Percentiles rank a stretch among this genome's conserved stretches.
Conservation (phyloP, 2,329 filamentous ascomycete species). For the Hypoxylon sp. region DNA sequence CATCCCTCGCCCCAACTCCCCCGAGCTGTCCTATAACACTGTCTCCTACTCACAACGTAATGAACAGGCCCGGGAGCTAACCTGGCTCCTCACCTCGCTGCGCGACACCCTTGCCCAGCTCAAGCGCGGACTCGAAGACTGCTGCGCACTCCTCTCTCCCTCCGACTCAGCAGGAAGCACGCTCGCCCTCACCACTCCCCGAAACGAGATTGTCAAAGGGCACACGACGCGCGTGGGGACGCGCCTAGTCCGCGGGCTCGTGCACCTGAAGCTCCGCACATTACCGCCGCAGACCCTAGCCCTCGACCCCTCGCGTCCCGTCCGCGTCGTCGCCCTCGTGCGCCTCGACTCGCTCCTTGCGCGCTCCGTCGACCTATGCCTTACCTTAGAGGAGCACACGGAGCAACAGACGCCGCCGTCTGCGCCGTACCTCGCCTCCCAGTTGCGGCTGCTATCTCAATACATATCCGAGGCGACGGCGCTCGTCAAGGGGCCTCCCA, state of each 20-base stretch:
- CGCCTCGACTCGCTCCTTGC: conserved; percentile 83
- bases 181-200: conserved; percentile 86
- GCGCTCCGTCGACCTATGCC: conserved; percentile 85
- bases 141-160: conserved; percentile 87
- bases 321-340: conserved; percentile 78
- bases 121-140: conserved; percentile 84
- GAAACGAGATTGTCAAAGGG: conserved; percentile 92
- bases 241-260: conserved; percentile 89
- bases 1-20: conserved; percentile 35
- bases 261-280: conserved; percentile 82
- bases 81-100: conserved; percentile 69
- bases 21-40: not conserved
- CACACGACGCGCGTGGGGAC: conserved; percentile 91
- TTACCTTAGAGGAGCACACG: conserved; percentile 78
- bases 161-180: conserved; percentile 88
- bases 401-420: conserved; percentile 60
- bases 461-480: conserved; percentile 66
- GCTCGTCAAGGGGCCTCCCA: conserved; percentile 69
- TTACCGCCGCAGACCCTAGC: conserved; percentile 67
- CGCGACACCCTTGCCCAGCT: conserved; percentile 64
- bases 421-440: conserved; percentile 67
- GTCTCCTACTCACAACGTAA: conserved; percentile 35
- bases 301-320: conserved; percentile 64
- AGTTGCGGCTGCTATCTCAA: conserved; percentile 69
- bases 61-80: conserved; percentile 62